Evolutionary conservation across 768 basidiomycete species (phyloP), one percentile per base, ranked within the genome.

Genomic region (Russula vinacea): DNA sequence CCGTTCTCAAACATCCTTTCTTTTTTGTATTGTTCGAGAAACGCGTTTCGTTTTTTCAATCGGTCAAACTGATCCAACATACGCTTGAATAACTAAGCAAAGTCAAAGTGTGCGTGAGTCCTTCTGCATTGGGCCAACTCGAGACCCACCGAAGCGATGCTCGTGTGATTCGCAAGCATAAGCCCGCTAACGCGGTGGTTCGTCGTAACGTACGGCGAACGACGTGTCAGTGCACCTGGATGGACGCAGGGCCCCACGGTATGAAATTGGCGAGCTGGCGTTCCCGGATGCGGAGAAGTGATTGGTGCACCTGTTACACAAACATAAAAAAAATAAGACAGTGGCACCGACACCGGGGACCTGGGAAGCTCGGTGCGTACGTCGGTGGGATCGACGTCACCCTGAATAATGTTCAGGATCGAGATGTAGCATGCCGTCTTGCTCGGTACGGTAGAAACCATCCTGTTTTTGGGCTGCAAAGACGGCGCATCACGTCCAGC

Each of bases 151-250:
- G 94, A 94, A 32, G 93, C 93, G 64, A 99, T 94, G 70, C 94
- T 94, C n/a, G 97, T 99, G 74, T 99, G 97, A 71, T 99, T 99
- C 11, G 95, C 97, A 56, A 99, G 83, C 97, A 99, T 98, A 56
- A 99, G 81, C 0, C 96, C 96, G 73, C 95, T 98, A 61, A 98
- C 95, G 14, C 95, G 89, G 74, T 99, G 94, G 70, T 88, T 90
- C 44, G 90, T 87, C 5, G 85, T 81, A 58, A 97, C 78, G 71
- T 96, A 96, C 7, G 94, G 94, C 17, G 92, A 94, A 70, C 84
- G 87, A 62, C 92, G 87, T 1, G 95, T 97, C 64, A 98, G 77
- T 6, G 97, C 96, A 99, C 96, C 76, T 99, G 97, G 70, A 97
- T 96, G 40, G 94, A 95, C 5, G 95, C 95, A 0, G 97, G 97